Conservation (phyloP, 2,329 filamentous ascomycete genomes). For the Rutstroemia sp. region DNA sequence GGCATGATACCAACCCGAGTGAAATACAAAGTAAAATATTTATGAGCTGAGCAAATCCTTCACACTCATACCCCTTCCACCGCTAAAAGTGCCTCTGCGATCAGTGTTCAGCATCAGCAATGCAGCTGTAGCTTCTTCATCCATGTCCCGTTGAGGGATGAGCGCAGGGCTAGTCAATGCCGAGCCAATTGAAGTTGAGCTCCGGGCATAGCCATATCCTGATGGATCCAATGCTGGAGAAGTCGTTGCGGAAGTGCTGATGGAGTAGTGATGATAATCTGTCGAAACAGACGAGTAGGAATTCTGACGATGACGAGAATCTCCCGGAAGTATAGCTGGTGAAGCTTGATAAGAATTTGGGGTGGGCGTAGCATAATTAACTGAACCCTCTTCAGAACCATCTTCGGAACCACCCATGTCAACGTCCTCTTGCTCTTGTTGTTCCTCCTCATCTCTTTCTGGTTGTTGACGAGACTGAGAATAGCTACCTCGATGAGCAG, state of each 20-base stretch:
- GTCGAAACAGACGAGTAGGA: conserved; percentile 45
- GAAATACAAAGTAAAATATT: not conserved
- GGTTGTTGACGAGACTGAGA: conserved; percentile 35
- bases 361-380: conserved; percentile 33
- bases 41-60: conserved; percentile 46
- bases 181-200: conserved; percentile 34
- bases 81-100: conserved; percentile 35
- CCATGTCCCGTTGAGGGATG: conserved; percentile 47
- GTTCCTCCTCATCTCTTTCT: conserved; percentile 36
- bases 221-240: conserved; percentile 53
- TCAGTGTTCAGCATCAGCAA: conserved; percentile 83
- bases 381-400: conserved; percentile 32
- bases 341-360: conserved; percentile 36
- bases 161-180: conserved; percentile 52
- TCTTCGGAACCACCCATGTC: conserved; percentile 53
- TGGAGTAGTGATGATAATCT: conserved; percentile 44
- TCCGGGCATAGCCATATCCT: conserved; percentile 37
- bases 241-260: conserved; percentile 40
- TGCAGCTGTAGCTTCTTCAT: conserved; percentile 67
- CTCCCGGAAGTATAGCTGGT: conserved; percentile 42
- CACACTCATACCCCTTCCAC: conserved; percentile 45
- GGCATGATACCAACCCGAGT: not conserved
- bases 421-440: conserved; percentile 37
- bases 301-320: conserved; percentile 39
- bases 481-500: conserved; percentile 17